These are phyloP conservation scores for Vaccinium darrowii DNA, from an alignment of 148 eudicot genomes.

Conservation along the genomic window DNA sequence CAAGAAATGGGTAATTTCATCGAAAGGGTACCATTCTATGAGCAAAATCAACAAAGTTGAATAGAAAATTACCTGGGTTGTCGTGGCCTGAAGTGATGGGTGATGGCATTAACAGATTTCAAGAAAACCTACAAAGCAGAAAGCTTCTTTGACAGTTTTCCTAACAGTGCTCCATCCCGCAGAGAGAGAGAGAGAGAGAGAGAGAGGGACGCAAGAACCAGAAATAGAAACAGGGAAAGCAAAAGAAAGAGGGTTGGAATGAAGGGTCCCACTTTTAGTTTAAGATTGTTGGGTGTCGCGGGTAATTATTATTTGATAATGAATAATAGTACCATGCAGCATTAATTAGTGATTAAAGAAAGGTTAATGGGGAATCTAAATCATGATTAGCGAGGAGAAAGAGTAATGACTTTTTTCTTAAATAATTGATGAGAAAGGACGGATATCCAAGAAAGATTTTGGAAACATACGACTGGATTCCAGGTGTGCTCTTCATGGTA, in stretches of 20 bases:
- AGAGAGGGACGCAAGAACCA: background rate
- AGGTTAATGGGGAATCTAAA: conserved; percentile 23
- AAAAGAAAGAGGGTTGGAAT: conserved; percentile 11
- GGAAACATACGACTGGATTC: conserved; percentile 11
- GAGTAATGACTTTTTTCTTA: background rate
- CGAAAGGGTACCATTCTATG: background rate
- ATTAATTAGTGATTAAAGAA: background rate
- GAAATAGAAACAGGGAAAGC: background rate
- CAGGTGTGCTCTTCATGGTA: background rate
- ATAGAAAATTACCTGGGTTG: conserved; percentile 24
- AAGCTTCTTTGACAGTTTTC: conserved; percentile 15
- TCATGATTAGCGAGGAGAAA: conserved; percentile 21
- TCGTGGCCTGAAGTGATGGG: conserved; percentile 17
- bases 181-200: background rate
- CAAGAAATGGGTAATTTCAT: background rate
- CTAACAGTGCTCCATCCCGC: conserved; percentile 16
- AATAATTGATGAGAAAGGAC: conserved; percentile 16
- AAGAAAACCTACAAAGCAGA: conserved; percentile 19
- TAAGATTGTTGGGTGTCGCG: conserved; percentile 23
- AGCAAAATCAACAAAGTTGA: background rate
- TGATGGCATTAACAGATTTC: conserved; percentile 34
- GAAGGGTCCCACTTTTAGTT: conserved; percentile 30
- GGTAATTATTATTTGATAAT: conserved; percentile 1
- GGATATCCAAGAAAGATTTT: conserved; percentile 25
- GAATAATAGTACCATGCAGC: background rate